Evolutionary conservation across 345 rosid genomes (phyloP).

Genomic region (Linum tenue): DNA sequence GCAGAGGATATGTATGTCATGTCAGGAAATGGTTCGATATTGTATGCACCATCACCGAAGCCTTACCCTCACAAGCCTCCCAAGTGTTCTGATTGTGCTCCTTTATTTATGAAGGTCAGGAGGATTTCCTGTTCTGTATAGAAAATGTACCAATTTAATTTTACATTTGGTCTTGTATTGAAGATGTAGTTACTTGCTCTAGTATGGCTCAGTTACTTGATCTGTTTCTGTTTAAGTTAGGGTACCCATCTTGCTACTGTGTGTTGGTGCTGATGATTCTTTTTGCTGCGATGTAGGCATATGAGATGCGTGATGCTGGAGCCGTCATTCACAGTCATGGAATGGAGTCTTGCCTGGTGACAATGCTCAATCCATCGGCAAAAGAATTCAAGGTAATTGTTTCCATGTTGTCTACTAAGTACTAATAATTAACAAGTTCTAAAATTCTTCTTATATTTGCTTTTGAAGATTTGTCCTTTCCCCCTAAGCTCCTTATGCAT

Average conservation of each 20-base stretch:
- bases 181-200: no score
- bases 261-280: background rate
- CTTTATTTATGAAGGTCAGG: constrained; percentile 74
- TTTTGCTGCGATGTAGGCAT: constrained; percentile 43
- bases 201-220: background rate
- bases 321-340: constrained; percentile 99
- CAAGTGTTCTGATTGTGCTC: constrained; percentile 85
- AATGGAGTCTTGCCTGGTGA: constrained; percentile 87
- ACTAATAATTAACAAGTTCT: background rate
- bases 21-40: constrained; percentile 50
- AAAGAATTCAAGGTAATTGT: constrained; percentile 68
- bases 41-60: constrained; percentile 70
- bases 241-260: background rate
- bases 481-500: background rate
- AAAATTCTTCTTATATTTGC: background rate
- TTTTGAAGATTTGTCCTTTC: background rate
- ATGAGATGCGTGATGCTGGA: constrained; percentile 84
- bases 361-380: constrained; percentile 78
- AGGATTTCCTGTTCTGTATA: background rate
- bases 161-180: no score
- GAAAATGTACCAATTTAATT: background rate
- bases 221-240: background rate
- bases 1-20: constrained; percentile 84
- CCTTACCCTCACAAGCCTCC: constrained; percentile 83
- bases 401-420: background rate